Conservation (phyloP, 2,329 filamentous ascomycete species). For the Xylariomycetidae sp. region DNA sequence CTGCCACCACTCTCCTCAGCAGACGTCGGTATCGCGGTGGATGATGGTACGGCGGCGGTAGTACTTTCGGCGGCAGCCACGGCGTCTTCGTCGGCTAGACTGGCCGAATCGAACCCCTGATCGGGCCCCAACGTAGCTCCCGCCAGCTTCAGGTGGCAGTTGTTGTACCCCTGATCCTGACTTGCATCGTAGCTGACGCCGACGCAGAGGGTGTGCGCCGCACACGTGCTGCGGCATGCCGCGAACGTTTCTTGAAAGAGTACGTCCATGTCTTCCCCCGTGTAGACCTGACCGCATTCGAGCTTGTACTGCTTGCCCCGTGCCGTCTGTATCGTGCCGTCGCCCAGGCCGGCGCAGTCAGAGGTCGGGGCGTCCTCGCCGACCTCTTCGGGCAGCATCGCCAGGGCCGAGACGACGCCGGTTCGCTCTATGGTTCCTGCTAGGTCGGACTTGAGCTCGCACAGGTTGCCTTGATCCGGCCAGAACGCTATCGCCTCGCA, state of each 20-base stretch:
- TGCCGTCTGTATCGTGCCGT: conserved; percentile 1
- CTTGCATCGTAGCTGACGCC: conserved; percentile 2
- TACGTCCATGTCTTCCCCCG: not conserved
- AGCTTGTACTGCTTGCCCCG: not conserved
- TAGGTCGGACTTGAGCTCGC: not conserved
- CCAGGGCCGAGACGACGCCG: not conserved
- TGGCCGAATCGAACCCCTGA: not conserved
- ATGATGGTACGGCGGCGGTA: not conserved
- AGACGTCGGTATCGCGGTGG: not conserved
- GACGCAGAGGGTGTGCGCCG: conserved; percentile 1
- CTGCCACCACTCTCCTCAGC: not conserved
- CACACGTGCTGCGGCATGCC: conserved; percentile 1
- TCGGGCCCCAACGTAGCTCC: not conserved
- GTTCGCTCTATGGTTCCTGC: not conserved
- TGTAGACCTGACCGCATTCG: not conserved
- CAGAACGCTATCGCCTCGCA: not conserved
- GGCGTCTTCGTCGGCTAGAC: not conserved
- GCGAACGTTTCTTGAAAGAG: conserved; percentile 1
- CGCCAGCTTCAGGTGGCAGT: conserved; percentile 2
- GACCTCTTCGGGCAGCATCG: not conserved
- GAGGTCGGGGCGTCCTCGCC: not conserved
- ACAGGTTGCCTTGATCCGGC: not conserved
- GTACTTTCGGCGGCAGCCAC: not conserved
- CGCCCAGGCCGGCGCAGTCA: conserved; percentile 1
- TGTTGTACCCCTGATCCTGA: not conserved